A percentile compares a stretch with the other conserved stretches of the same genome.
Evolutionary conservation across 2,329 filamentous ascomycete genomes (phyloP).

Genomic region (Fusarium bulbicola): DNA sequence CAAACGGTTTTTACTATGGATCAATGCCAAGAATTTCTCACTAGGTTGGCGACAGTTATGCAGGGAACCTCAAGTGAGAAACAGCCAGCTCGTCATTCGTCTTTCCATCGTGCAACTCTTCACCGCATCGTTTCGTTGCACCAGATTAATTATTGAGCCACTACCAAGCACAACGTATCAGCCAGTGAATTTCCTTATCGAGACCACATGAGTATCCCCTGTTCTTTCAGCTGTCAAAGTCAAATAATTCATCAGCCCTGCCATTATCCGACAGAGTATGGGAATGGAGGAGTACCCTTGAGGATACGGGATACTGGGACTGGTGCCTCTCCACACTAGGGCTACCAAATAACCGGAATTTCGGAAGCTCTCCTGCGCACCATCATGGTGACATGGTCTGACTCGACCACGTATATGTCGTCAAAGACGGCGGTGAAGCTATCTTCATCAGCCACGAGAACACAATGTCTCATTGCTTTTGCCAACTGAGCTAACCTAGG

Average conservation of each 20-base stretch:
- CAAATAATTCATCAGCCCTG: neutral
- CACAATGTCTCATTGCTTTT: neutral
- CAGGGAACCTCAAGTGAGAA: slow-evolving; percentile 30
- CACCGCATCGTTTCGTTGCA: slow-evolving; percentile 33
- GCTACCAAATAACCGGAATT: neutral
- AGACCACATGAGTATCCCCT: slow-evolving; percentile 22
- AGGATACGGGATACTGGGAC: neutral
- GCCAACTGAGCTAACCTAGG: neutral
- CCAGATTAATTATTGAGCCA: slow-evolving; percentile 17
- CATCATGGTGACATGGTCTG: neutral
- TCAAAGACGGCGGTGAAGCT: neutral
- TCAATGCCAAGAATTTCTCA: neutral
- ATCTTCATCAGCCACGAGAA: neutral
- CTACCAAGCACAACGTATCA: neutral
- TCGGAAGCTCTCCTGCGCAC: neutral
- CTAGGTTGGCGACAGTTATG: slow-evolving; percentile 1
- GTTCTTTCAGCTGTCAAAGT: slow-evolving; percentile 12
- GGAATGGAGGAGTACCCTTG: neutral
- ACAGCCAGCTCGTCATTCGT: slow-evolving; percentile 1
- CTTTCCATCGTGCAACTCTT: slow-evolving; percentile 19
- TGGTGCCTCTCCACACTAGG: neutral
- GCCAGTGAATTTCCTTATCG: slow-evolving; percentile 11
- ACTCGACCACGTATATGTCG: neutral
- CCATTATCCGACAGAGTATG: neutral
- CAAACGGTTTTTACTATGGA: slow-evolving; percentile 1